These are phyloP conservation scores for Podospora sp. DNA, from an alignment of 495 filamentous ascomycete species.

Conservation along the genomic window DNA sequence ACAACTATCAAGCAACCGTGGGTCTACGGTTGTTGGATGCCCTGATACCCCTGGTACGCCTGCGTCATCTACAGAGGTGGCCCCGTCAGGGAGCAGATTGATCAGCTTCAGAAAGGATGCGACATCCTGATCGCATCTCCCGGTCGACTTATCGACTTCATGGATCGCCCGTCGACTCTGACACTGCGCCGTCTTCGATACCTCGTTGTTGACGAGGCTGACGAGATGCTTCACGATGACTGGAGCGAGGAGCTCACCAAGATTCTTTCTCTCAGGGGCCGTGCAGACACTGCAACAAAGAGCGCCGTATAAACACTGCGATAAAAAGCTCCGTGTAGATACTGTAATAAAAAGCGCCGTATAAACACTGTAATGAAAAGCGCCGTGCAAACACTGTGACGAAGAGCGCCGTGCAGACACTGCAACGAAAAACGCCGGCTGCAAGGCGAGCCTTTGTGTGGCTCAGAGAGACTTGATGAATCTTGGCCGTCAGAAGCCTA, in stretches of 20 bases:
- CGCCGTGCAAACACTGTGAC: too few relatives aligned
- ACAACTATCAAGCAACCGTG: too few relatives aligned
- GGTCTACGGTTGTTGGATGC: too few relatives aligned
- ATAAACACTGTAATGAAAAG: too few relatives aligned
- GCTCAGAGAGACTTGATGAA: slow-evolving; percentile 72
- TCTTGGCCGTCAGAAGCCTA: slow-evolving; percentile 73
- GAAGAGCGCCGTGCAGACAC: slow-evolving; percentile 75
- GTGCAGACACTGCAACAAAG: slow-evolving; percentile 73
- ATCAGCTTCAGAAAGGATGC: slow-evolving; percentile 78
- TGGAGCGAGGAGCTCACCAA: slow-evolving; percentile 71
- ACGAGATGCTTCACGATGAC: slow-evolving; percentile 79
- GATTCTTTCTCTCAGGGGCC: slow-evolving; percentile 67
- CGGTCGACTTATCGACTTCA: slow-evolving; percentile 82
- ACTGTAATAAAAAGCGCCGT: too few relatives aligned
- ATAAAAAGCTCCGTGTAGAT: too few relatives aligned
- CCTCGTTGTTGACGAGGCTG: slow-evolving; percentile 90
- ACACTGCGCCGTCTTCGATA: slow-evolving; percentile 77
- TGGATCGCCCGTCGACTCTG: slow-evolving; percentile 66
- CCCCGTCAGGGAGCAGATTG: slow-evolving; percentile 63
- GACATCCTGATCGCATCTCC: slow-evolving; percentile 88
- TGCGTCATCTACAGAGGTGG: slow-evolving; percentile 89
- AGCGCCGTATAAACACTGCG: too few relatives aligned
- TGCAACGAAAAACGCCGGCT: slow-evolving; percentile 78
- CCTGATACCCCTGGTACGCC: too few relatives aligned
- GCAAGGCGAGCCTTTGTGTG: slow-evolving; percentile 63